Evolutionary conservation across 345 rosid genomes (phyloP).

Genomic region (Eutrema yunnanense): DNA sequence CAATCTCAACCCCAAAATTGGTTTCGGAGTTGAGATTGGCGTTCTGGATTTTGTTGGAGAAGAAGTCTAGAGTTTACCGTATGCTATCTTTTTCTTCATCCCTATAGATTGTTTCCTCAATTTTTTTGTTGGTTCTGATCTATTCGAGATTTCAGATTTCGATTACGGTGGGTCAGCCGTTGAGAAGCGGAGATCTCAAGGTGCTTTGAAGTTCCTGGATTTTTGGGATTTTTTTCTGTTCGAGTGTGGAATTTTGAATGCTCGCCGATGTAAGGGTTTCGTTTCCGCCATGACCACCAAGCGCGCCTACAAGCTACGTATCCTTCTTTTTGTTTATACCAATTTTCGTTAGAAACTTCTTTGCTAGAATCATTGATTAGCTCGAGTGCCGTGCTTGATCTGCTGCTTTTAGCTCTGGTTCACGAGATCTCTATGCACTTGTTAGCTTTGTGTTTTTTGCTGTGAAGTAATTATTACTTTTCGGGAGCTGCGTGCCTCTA

Average conservation of each 20-base stretch:
- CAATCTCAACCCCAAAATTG: background rate
- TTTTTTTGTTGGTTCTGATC: background rate
- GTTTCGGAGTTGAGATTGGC: background rate
- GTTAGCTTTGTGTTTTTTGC: background rate
- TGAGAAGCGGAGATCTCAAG: slow-evolving; percentile 12
- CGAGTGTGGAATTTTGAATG: slow-evolving; percentile 21
- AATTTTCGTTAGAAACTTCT: background rate
- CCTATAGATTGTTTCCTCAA: background rate
- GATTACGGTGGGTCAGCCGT: background rate
- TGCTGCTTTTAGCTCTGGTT: slow-evolving; percentile 11
- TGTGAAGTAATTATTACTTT: background rate
- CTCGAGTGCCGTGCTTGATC: slow-evolving; percentile 8
- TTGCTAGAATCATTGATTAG: background rate
- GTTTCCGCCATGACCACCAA: slow-evolving; percentile 78
- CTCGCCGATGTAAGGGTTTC: slow-evolving; percentile 19
- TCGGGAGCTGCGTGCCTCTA: background rate
- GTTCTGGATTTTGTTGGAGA: background rate
- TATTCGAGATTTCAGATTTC: slow-evolving; percentile 20
- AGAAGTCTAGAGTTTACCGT: background rate
- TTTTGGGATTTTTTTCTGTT: background rate
- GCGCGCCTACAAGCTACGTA: slow-evolving; percentile 99
- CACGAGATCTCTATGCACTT: slow-evolving; percentile 19
- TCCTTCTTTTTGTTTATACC: slow-evolving; percentile 37
- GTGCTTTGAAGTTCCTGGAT: background rate
- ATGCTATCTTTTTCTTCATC: background rate